These are phyloP conservation scores for Dentipellis fragilis DNA, from an alignment of 768 basidiomycete genomes.

Conservation along the genomic window DNA sequence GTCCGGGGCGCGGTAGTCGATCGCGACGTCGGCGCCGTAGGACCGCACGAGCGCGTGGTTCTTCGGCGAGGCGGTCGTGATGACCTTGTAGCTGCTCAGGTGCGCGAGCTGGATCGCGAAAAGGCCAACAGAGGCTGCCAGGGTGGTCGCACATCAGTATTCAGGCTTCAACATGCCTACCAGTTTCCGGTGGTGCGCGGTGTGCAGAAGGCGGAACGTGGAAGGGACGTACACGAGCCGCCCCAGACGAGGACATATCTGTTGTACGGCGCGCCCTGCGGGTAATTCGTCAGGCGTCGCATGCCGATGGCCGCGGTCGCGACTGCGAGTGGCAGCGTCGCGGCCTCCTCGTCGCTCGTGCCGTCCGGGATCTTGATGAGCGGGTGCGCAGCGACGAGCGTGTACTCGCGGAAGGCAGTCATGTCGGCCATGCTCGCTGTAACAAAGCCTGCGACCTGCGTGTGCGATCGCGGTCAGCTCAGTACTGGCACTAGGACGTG, in stretches of 20 bases:
- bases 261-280: neutral
- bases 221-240: neutral
- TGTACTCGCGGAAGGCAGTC: neutral
- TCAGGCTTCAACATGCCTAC: too few relatives aligned
- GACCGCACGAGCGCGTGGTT: constrained; percentile 26
- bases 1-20: constrained; percentile 16
- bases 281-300: neutral
- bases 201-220: too few relatives aligned
- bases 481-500: too few relatives aligned
- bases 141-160: neutral
- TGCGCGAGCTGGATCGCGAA: constrained; percentile 21
- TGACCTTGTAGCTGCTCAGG: constrained; percentile 21
- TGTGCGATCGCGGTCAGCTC: too few relatives aligned
- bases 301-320: neutral
- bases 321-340: neutral
- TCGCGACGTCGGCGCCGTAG: constrained; percentile 25
- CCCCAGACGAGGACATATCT: neutral
- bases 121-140: constrained; percentile 17
- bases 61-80: constrained; percentile 23
- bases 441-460: neutral
- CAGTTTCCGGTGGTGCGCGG: too few relatives aligned
- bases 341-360: neutral
- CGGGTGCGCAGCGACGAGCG: neutral
- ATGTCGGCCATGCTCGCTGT: neutral
- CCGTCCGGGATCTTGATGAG: neutral